These are phyloP conservation scores for Hansfordia pulvinata DNA, from an alignment of 2,329 filamentous ascomycete species.

Conservation along the genomic window DNA sequence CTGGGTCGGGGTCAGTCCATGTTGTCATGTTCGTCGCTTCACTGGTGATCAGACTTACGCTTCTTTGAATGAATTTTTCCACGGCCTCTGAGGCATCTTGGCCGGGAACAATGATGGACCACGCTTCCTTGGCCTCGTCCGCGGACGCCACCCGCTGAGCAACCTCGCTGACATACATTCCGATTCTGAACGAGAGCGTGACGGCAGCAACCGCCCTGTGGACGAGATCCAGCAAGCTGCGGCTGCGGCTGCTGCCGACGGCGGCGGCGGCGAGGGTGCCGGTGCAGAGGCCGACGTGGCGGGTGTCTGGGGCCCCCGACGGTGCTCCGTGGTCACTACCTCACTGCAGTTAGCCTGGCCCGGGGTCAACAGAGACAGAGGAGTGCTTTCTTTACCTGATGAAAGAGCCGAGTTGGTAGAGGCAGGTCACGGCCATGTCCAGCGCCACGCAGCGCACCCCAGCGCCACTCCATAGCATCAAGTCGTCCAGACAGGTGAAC, in stretches of 20 bases:
- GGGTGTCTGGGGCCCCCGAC: too few species aligned
- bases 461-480: constrained; percentile 8
- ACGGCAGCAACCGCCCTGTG: constrained; percentile 15
- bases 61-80: constrained; percentile 5
- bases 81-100: constrained; percentile 7
- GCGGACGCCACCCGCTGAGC: constrained; percentile 4
- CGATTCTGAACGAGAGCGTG: constrained; percentile 15
- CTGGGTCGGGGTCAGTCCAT: constrained; percentile 2
- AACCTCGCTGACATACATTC: constrained; percentile 9
- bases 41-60: too few species aligned
- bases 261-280: constrained; percentile 17
- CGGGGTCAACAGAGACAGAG: not conserved
- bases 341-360: too few species aligned
- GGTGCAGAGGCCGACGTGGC: constrained; percentile 15
- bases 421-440: constrained; percentile 10
- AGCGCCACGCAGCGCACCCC: constrained; percentile 7
- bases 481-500: constrained; percentile 8
- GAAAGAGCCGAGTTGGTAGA: constrained; percentile 8
- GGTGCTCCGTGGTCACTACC: too few species aligned
- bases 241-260: constrained; percentile 13
- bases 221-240: constrained; percentile 13
- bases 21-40: too few species aligned
- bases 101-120: constrained; percentile 11
- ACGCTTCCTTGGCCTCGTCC: constrained; percentile 4
- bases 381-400: constrained; percentile 5